Evolutionary conservation across 495 filamentous ascomycete genomes (phyloP).

Genomic region (Apodospora peruviana): DNA sequence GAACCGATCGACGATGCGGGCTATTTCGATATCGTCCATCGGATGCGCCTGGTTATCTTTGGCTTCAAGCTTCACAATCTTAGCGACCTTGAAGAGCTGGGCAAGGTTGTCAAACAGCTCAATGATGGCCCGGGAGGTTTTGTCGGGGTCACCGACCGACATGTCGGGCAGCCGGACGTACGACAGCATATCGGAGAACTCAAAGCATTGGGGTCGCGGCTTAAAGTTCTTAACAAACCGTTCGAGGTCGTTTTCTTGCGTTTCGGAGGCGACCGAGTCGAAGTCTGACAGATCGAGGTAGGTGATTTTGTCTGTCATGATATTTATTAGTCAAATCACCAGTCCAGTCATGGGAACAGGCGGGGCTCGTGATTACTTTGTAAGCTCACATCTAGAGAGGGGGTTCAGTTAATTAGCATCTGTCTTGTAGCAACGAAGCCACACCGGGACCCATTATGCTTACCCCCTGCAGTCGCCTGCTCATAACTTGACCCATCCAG

Average conservation of each 20-base stretch:
- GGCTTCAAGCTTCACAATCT: slow-evolving; percentile 1
- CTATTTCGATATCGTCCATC: background rate
- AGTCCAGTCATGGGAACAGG: background rate
- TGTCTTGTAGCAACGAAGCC: too few species aligned
- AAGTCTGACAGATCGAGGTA: slow-evolving; percentile 3
- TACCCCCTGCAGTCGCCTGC: slow-evolving; percentile 1
- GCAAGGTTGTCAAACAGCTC: slow-evolving; percentile 1
- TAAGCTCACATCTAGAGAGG: background rate
- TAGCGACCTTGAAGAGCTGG: slow-evolving; percentile 1
- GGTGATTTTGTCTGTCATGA: background rate
- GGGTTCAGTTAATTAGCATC: too few species aligned
- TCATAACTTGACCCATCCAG: slow-evolving; percentile 2
- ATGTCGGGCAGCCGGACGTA: slow-evolving; percentile 1
- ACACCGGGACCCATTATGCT: background rate
- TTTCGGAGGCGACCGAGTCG: background rate
- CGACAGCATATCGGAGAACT: slow-evolving; percentile 5
- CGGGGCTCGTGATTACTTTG: background rate
- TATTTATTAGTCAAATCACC: background rate
- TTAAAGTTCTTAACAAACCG: slow-evolving; percentile 4
- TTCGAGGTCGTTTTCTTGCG: slow-evolving; percentile 2
- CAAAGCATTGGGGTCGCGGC: background rate
- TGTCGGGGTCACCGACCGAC: slow-evolving; percentile 1
- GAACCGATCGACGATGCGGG: background rate
- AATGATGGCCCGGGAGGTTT: slow-evolving; percentile 1
- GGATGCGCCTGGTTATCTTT: background rate